Evolutionary conservation across 441 rosid genomes (phyloP), one percentile per base, ranked within the genome.

Genomic region (Populus trichocarpa): DNA sequence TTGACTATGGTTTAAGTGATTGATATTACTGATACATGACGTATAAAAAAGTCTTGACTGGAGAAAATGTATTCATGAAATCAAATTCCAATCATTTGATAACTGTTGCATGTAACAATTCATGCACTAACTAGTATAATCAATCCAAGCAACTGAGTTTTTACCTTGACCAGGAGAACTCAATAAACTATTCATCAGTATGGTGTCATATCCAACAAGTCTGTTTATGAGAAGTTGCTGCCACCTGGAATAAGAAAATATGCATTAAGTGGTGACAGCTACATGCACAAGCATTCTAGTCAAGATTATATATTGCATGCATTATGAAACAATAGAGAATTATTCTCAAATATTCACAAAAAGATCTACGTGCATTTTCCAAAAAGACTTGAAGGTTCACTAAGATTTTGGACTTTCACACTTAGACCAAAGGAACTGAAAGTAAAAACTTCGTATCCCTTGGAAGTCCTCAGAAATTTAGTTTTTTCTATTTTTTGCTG

Each of bases 181-280:
- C 86, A 90, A 89, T 84, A 96, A 87, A 83, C 96, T 96, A 85
- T 96, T 96, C 98, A 94, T 94, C 90, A 94, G 77, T 81, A 96
- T 93, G 79, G 99, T 96, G 87, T 96, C 99, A 78, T 96, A 94
- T 82, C 99, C 99, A 84, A 96, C 99, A 85, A 96, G 83, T 90
- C 94, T 89, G 86, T 96, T 94, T 83, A 96, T 96, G 81, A 93
- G 92, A 87, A 93, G 97, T 86, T 96, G 98, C 87, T 94, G 98
- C 98, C 97, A 96, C 93, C 99, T 96, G 89, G 76, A 83, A 26
- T 59, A 81, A 75, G 75, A 80, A 77, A 67, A 53, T 63, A 46
- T 35, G 59, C 66, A 76, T 38, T 67, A 70, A 71, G 6, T 30
- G 32, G 23, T n/a, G 46, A 36, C 10, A 46, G 36, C 8, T 26